Conservation (phyloP, 352 stramenopile species). For the Phytophthora syringae region DNA sequence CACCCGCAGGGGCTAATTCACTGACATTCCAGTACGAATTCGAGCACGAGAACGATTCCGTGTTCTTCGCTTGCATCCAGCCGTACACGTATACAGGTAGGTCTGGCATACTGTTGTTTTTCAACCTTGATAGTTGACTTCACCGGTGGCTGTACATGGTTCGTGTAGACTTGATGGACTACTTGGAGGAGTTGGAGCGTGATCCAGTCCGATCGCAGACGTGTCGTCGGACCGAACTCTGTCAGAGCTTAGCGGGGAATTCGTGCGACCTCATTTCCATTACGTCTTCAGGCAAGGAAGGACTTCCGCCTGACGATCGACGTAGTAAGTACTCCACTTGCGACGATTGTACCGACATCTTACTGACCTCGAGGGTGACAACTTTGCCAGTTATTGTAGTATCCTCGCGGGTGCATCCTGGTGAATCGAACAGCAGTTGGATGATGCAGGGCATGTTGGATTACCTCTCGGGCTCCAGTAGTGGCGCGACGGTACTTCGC, state of each 20-base stretch:
- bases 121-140: neutral
- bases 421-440: constrained; percentile 90
- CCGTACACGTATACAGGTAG: constrained; percentile 90
- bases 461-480: constrained; percentile 79
- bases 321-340: constrained; percentile 42
- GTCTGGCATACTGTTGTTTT: neutral
- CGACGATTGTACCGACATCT: neutral
- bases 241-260: constrained; percentile 85
- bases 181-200: constrained; percentile 64
- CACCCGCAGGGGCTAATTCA: constrained; percentile 52
- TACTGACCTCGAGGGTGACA: neutral
- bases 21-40: constrained; percentile 83
- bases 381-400: constrained; percentile 74
- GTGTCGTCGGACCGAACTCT: constrained; percentile 77
- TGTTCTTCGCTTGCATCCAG: constrained; percentile 87
- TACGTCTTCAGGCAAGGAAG: constrained; percentile 61
- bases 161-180: constrained; percentile 69
- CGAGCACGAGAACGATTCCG: constrained; percentile 62
- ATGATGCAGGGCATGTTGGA: constrained; percentile 95
- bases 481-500: constrained; percentile 69
- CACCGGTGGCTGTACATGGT: neutral
- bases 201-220: constrained; percentile 51
- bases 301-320: constrained; percentile 51
- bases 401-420: constrained; percentile 88
- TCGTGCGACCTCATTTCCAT: constrained; percentile 91